Conservation (phyloP, 2,329 filamentous ascomycete genomes). For the Truncatella angustata region DNA sequence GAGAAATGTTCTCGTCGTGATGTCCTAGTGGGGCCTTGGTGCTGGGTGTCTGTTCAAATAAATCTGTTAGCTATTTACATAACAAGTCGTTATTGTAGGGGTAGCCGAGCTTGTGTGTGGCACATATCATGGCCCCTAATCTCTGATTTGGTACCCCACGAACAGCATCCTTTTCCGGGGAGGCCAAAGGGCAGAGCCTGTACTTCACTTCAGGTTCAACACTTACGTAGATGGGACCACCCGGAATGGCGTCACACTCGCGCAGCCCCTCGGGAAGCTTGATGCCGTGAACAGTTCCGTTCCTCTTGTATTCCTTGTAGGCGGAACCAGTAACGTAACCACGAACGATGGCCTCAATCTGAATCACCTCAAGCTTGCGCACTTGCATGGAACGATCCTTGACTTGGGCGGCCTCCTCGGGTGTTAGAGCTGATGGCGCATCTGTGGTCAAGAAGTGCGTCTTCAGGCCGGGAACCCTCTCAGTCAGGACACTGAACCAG, state of each 20-base stretch:
- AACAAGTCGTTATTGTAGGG: too few species aligned
- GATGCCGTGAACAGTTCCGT: slow-evolving; percentile 79
- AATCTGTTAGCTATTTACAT: too few species aligned
- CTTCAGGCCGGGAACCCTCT: slow-evolving; percentile 45
- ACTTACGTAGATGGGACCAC: slow-evolving; percentile 63
- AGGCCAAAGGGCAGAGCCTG: too few species aligned
- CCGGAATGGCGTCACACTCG: slow-evolving; percentile 68
- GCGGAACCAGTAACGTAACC: slow-evolving; percentile 87
- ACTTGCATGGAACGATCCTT: slow-evolving; percentile 75
- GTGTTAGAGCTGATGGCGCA: slow-evolving; percentile 26
- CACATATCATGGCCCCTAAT: too few species aligned
- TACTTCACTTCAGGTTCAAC: too few species aligned
- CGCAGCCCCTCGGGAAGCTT: slow-evolving; percentile 62
- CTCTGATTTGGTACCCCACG: too few species aligned
- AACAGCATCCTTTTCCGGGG: too few species aligned
- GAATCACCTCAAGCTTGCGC: slow-evolving; percentile 70
- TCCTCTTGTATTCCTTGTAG: slow-evolving; percentile 72
- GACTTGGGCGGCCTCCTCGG: slow-evolving; percentile 49
- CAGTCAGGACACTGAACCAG: slow-evolving; percentile 52
- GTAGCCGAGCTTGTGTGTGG: too few species aligned
- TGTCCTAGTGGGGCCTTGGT: slow-evolving; percentile 80
- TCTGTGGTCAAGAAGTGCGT: slow-evolving; percentile 49
- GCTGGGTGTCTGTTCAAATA: slow-evolving; percentile 76
- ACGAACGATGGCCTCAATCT: slow-evolving; percentile 67
- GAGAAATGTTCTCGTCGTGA: slow-evolving; percentile 83